These are phyloP conservation scores for Exophiala xenobiotica DNA, from an alignment of 2,329 filamentous ascomycete genomes.

Conservation along the genomic window DNA sequence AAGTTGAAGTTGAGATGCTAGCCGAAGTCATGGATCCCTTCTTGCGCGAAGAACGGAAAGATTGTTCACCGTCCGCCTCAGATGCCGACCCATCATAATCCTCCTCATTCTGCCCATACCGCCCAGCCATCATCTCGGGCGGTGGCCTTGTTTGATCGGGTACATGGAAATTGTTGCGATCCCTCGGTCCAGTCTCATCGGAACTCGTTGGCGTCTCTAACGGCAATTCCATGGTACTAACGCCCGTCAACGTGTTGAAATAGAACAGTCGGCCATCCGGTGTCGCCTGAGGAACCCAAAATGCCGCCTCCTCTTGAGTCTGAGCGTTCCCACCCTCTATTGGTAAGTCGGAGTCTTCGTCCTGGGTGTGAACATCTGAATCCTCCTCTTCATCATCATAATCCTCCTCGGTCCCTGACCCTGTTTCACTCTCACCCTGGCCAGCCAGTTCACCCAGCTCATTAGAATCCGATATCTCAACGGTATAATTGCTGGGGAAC, in stretches of 20 bases:
- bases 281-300: slow-evolving; percentile 98
- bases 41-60: slow-evolving; percentile 66
- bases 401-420: slow-evolving; percentile 58
- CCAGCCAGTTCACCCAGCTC: slow-evolving; percentile 54
- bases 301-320: slow-evolving; percentile 84
- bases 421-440: slow-evolving; percentile 53
- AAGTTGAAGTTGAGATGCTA: slow-evolving; percentile 79
- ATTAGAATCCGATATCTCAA: slow-evolving; percentile 70
- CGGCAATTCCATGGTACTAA: slow-evolving; percentile 90
- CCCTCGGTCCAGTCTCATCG: slow-evolving; percentile 79
- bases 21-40: slow-evolving; percentile 67
- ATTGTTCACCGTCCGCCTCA: slow-evolving; percentile 75
- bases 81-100: slow-evolving; percentile 91
- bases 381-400: slow-evolving; percentile 66
- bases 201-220: slow-evolving; percentile 81
- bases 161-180: slow-evolving; percentile 83
- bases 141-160: slow-evolving; percentile 89
- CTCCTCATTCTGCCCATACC: slow-evolving; percentile 71
- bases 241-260: slow-evolving; percentile 96
- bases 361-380: slow-evolving; percentile 65
- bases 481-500: slow-evolving; percentile 99
- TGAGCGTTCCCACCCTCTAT: slow-evolving; percentile 64
- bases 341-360: slow-evolving; percentile 60
- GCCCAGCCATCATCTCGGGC: slow-evolving; percentile 84
- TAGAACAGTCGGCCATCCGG: slow-evolving; percentile 91